phyloP scores from a whole-genome alignment of 1,139 yeast species.

The Debaryomyces robertsiae region DNA sequence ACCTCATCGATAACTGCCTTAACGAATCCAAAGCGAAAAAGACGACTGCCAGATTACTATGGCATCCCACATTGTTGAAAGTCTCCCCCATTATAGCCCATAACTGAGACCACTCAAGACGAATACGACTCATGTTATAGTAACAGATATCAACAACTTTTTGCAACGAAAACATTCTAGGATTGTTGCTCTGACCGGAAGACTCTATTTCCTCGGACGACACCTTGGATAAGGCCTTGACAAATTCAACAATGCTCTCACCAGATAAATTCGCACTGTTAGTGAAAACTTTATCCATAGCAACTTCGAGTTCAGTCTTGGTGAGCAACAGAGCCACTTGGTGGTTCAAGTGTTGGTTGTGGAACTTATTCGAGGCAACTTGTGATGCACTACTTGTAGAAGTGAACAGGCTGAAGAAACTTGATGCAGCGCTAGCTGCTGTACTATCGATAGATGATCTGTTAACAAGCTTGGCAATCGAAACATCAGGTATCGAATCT shows the following conservation, averaged over 20 bases:
- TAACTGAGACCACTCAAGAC: conserved; percentile 94
- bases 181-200: conserved; percentile 77
- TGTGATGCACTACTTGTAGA: conserved; percentile 41
- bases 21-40: conserved; percentile 92
- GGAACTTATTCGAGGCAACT: conserved; percentile 45
- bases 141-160: conserved; percentile 97
- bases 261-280: conserved; percentile 81
- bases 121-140: conserved; percentile 94
- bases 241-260: conserved; percentile 83
- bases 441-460: conserved; percentile 60
- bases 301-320: conserved; percentile 78
- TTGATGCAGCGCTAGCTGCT: conserved; percentile 36
- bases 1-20: conserved; percentile 89
- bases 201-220: conserved; percentile 91
- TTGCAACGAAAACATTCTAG: conserved; percentile 89
- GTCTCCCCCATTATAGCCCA: conserved; percentile 95
- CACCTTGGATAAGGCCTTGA: conserved; percentile 82
- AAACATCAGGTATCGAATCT: conserved; percentile 81
- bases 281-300: conserved; percentile 85
- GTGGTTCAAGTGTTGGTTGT: conserved; percentile 45
- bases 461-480: conserved; percentile 67
- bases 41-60: conserved; percentile 72
- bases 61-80: conserved; percentile 84
- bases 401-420: conserved; percentile 53
- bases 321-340: conserved; percentile 53